A percentile compares a stretch with the other conserved stretches of the same genome.
Conservation (phyloP, 148 eudicot genomes). For the Rheum nobile region DNA sequence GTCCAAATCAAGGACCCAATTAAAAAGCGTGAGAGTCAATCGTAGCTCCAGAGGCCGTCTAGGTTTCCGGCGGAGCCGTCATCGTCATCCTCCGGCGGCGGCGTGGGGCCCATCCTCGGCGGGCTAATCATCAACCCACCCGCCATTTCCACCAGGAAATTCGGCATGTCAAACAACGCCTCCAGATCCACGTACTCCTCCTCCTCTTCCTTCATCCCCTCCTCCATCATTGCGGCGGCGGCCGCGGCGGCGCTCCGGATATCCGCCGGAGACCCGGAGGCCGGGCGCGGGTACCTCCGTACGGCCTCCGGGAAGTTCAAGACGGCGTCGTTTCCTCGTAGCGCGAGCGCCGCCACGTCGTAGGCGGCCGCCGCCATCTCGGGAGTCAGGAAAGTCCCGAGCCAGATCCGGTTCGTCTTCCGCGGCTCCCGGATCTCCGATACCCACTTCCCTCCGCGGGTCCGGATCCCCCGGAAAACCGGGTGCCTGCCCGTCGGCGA, state of each 20-base stretch:
- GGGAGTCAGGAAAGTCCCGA: conserved; percentile 44
- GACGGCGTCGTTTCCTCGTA: conserved; percentile 29
- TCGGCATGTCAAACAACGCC: conserved; percentile 48
- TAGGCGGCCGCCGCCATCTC: conserved; percentile 67
- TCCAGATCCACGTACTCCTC: conserved; percentile 47
- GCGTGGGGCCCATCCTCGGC: conserved; percentile 31
- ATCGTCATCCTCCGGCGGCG: background rate
- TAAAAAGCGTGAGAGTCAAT: background rate
- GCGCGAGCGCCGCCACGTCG: conserved; percentile 47
- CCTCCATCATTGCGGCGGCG: conserved; percentile 24
- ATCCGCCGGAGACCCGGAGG: conserved; percentile 30
- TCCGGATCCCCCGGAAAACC: too few relatives aligned
- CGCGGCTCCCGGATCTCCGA: too few relatives aligned
- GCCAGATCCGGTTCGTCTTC: too few relatives aligned
- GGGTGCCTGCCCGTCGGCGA: too few relatives aligned
- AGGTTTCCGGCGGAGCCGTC: conserved; percentile 23
- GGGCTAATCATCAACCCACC: conserved; percentile 58
- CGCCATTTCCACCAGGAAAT: conserved; percentile 61
- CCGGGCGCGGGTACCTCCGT: conserved; percentile 26
- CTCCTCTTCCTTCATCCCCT: background rate
- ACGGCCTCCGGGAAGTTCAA: conserved; percentile 43
- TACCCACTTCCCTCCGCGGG: too few relatives aligned
- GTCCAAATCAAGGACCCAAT: too few relatives aligned
- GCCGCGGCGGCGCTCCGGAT: conserved; percentile 39
- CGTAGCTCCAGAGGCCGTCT: conserved; percentile 42